Evolutionary conservation across 345 rosid species (phyloP), one percentile per base, ranked within the genome.

Genomic region (Bruguiera gymnorhiza): DNA sequence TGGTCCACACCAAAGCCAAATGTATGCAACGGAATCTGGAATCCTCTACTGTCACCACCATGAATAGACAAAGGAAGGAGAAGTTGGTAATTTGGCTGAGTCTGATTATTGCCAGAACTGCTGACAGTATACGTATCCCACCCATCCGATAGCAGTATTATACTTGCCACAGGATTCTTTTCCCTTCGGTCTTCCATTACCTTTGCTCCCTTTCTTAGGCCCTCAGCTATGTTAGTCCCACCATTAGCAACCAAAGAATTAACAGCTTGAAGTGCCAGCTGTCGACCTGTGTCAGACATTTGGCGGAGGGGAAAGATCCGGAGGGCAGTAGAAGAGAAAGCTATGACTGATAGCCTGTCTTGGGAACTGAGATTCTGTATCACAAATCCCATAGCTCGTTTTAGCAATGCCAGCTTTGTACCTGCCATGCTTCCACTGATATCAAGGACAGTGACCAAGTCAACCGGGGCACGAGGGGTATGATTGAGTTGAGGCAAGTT

Each of bases 391-490:
- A 92, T 92, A 8, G 99, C 99, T 27, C 98, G 87, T 86, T 96
- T 96, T 5, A 96, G 85, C 78, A 96, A 73, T 53, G 97, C 99
- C 29, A 96, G 86, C 82, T 92, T 96, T 50, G 97, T 96, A 56
- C 99, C 99, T 0, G 99, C 94, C 98, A 96, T 96, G 83, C 99
- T 96, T 46, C 98, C 98, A 67, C 99, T 96, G 72, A 86, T 83
- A 74, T 96, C 99, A 72, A 96, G 98, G 30, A 92, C 95, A 0
- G 97, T 92, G 56, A 96, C 98, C 51, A 92, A 82, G 75, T 96
- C 99, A 73, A 96, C 69, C 0, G 96, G 88, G 64, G 92, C 92
- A 63, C 97, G 89, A 0, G 89, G 87, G 79, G 74, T 73, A 39
- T 50, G 85, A 50, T 83, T 75, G 51, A 76, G 68, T 68, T 82